phyloP scores from a whole-genome alignment of 139 green algal species.

The Auxenochlorella pyrenoidosa region DNA sequence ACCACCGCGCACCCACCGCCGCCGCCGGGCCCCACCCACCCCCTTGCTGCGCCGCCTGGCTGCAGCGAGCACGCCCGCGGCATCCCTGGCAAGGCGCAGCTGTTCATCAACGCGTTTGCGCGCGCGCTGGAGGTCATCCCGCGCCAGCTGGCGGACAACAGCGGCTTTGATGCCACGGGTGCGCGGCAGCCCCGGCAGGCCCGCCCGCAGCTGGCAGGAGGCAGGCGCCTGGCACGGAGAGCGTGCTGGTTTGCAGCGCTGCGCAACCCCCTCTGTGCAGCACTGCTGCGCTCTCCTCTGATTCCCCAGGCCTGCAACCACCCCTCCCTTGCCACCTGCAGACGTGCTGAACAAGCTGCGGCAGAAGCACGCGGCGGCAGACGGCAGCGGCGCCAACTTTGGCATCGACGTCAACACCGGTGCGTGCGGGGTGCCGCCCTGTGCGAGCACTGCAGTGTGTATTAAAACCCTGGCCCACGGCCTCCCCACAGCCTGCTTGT shows the following conservation, averaged over 20 bases:
- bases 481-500: no score
- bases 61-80: conserved; percentile 65
- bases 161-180: conserved; percentile 94
- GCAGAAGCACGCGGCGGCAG: conserved; percentile 91
- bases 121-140: conserved; percentile 95
- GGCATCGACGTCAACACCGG: conserved; percentile 95
- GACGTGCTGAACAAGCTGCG: conserved; percentile 98
- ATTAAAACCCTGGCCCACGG: no score
- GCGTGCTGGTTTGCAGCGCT: no score
- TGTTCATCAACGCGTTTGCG: conserved; percentile 97
- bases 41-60: no score
- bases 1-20: no score
- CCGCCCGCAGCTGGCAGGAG: no score
- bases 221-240: no score
- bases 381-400: conserved; percentile 77
- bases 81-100: conserved; percentile 91
- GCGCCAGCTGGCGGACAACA: conserved; percentile 97
- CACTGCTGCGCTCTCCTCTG: no score
- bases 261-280: no score
- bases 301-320: no score
- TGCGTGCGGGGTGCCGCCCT: no score
- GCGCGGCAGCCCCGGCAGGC: not conserved
- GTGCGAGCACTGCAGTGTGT: no score
- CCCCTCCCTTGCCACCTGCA: not conserved
- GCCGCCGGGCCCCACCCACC: not conserved